A percentile compares a stretch with the other conserved stretches of the same genome.
Evolutionary conservation across 139 green algal genomes (phyloP).

Genomic region (Desmodesmus armatus): DNA sequence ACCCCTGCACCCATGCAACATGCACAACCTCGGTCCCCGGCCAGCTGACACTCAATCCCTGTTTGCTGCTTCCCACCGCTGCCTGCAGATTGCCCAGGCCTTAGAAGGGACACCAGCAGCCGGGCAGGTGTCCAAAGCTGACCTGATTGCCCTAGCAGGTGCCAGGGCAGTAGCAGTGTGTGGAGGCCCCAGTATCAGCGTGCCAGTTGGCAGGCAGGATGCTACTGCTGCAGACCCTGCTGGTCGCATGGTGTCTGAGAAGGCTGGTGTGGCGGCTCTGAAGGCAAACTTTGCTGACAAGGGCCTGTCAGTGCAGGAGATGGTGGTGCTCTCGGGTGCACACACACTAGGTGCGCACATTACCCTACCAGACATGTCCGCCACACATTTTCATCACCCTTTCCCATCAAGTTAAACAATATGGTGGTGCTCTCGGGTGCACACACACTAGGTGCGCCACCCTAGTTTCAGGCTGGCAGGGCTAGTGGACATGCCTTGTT

Average conservation of each 20-base stretch:
- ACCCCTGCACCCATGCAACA: too few relatives aligned
- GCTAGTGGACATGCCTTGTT: too few relatives aligned
- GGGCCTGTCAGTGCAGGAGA: slow-evolving; percentile 71
- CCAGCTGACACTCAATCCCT: neutral
- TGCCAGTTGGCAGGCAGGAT: slow-evolving; percentile 73
- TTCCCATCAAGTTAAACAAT: too few relatives aligned
- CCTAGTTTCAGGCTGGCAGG: too few relatives aligned
- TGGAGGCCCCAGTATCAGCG: slow-evolving; percentile 75
- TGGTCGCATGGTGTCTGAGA: slow-evolving; percentile 78
- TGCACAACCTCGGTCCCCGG: neutral
- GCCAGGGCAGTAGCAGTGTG: slow-evolving; percentile 75
- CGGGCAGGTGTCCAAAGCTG: slow-evolving; percentile 68
- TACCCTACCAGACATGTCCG: too few relatives aligned
- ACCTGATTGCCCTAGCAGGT: slow-evolving; percentile 85
- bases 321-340: slow-evolving; percentile 73
- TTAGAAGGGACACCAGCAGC: slow-evolving; percentile 74
- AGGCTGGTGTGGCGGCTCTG: slow-evolving; percentile 61
- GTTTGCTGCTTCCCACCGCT: neutral
- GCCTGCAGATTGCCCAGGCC: slow-evolving; percentile 40
- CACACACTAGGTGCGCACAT: slow-evolving; percentile 77
- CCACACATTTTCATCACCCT: too few relatives aligned
- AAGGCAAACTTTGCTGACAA: slow-evolving; percentile 75
- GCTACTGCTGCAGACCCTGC: slow-evolving; percentile 70
- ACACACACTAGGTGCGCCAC: slow-evolving; percentile 75
- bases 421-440: slow-evolving; percentile 74